Base-by-base conservation (phyloP, 768 basidiomycete genomes). In the Coprinellus aureogranulatus region DNA sequence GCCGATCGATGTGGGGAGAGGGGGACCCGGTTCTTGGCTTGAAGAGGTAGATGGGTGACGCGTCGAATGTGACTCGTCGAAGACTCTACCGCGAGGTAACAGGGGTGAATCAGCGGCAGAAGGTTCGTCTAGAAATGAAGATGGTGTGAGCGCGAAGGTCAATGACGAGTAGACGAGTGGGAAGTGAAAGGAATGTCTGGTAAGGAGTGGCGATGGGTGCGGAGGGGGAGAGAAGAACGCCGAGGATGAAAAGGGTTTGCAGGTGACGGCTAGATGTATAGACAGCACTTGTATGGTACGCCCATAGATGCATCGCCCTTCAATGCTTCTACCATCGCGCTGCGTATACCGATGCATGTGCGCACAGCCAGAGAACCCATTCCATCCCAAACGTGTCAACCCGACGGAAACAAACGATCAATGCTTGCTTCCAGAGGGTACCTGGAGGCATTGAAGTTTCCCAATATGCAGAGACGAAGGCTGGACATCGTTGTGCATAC, bases 21-120 rank as follows among this genome's bases (percentile, higher is more conserved):
- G 50, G 39, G 50, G 31, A 20, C 3, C 50, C 23, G 34, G 30
- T 22, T 6, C n/a, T 27, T 25, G 42, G 42, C 42, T 49, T 34
- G 34, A 34, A 34, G 34, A 34, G 25, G n/a, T 52, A 39, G 50
- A n/a, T 9, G 31, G 10, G 16, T 25, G 27, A 16, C 30, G 54
- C 1, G 45, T 4, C 8, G 31, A 25, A 45, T 25, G 22, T 34
- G 56, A 44, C 16, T 39, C 27, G 26, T 30, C 27, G 40, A 53
- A 16, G 45, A 50, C 49, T 16, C 20, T 23, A 2, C 52, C 57
- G 22, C 23, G n/a, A 16, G 57, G 57, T 20, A 53, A 9, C 11
- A 58, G 51, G 18, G 57, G 57, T 26, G 57, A 58, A 16, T 53
- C 44, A 28, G 42, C 44, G 27, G 44, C 52, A 10, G 57, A n/a